Evolutionary conservation across 768 basidiomycete genomes (phyloP), one percentile per base, ranked within the genome.

Genomic region (Tricholoma flavovirens): DNA sequence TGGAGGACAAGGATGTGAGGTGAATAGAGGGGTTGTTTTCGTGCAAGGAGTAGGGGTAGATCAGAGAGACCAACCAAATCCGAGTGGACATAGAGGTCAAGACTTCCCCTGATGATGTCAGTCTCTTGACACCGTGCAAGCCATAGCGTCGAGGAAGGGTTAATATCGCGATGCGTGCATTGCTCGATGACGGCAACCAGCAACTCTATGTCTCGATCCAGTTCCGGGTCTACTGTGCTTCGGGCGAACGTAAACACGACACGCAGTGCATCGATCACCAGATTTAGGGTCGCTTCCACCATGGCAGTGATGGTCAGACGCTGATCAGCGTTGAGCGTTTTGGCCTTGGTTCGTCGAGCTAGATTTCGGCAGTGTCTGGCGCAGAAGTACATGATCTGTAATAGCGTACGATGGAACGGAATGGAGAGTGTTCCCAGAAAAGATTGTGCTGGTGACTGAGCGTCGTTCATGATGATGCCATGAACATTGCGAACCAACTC

Each of bases 1-100:
- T 96, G 93, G 74, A 97, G 90, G 29, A 87, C 74, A 53, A 97
- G 81, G 55, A 96, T 75, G 62, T 90, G 87, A 0, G 88, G 83
- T 0, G 87, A 77, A 64, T 92, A 92, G 24, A 88, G 70, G 11
- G 89, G 81, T 65, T 82, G 77, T 54, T 84, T 86, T 45, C 82
- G 81, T 1, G 79, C 64, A 19, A 87, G 74, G 15, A 90, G 77
- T 10, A 86, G 71, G 1, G 82, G 74, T 1, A 88, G 67, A 60
- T 90, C 86, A 11, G 87, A 83, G 12, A 86, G 66, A 12, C 90
- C 90, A 30, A 80, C 79, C 4, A 93, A 72, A 61, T 93, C 87
- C 29, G 82, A 80, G 55, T 81, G 79, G 26, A 77, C 79, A 62
- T 88, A 82, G 0, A 94, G 75, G 38, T 92, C 84, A 24, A 96